Evolutionary conservation across 768 basidiomycete species (phyloP), one percentile per base, ranked within the genome.

Genomic region (Pulveroboletus sp.): DNA sequence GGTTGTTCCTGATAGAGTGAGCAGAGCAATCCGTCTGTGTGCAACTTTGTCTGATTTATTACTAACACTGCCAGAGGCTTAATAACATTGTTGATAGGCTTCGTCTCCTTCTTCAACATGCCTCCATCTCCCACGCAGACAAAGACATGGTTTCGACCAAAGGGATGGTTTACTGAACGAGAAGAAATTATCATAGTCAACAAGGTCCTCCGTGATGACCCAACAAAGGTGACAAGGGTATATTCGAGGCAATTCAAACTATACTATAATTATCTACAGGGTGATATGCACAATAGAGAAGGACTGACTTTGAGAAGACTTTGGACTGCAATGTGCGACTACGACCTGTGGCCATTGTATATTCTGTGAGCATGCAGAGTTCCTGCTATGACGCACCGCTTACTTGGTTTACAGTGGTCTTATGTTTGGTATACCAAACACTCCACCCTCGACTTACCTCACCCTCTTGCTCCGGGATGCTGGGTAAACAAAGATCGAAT

Each of bases 211-310:
- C 72, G 83, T 7, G 83, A 84, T 59, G 82, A 84, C 58, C 82
- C 82, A 4, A 72, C 75, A 8, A 84, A 82, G 67, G 78, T 73
- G 12, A 43, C 8, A 7, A 6, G 36, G 17, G 31, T 45, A 17
- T 7, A 29, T 37, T 13, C 8, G 3, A 14, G 14, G 2, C 16
- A 13, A 29, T 20, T 10, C 21, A 9, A 2, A 10, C 25, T 27
- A 23, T 19, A n/a, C n/a, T n/a, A 23, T 20, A 20, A 5, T 3
- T 9, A 20, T 45, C 12, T 35, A 20, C 25, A 45, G 52, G 57
- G 57, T 13, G 81, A 82, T 49, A 84, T 86, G 85, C 83, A 84
- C 64, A 86, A 86, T 51, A 78, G 85, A 35, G 77, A 87, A 64
- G 81, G 77, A 0, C 57, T 86, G 12, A 70, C 76, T 0, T 31